Percentiles rank a stretch among this genome's conserved stretches.
phyloP scores from a whole-genome alignment of 148 eudicot species.

The Amaranthus hypochondriacus region DNA sequence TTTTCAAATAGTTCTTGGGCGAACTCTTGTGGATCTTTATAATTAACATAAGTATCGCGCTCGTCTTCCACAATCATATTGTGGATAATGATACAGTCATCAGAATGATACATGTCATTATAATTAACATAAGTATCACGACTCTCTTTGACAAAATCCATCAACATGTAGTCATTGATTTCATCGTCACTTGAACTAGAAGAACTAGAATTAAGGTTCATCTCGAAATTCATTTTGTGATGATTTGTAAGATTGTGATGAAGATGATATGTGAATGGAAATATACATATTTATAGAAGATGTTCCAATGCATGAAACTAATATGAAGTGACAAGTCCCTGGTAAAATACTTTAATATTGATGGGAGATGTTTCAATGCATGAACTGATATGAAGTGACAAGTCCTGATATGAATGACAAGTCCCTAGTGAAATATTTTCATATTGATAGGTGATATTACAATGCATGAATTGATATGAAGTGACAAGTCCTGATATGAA shows the following conservation, averaged over 20 bases:
- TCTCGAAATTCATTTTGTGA: background rate
- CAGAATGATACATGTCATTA: too few relatives aligned
- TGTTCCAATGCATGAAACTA: background rate
- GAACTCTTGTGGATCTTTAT: too few relatives aligned
- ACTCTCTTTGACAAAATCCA: background rate
- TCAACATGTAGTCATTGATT: background rate
- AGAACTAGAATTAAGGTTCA: background rate
- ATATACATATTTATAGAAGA: background rate
- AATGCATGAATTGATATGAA: background rate
- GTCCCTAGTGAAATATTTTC: background rate
- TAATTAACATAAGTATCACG: background rate
- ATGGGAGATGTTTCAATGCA: background rate
- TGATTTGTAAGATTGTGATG: background rate
- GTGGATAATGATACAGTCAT: too few relatives aligned
- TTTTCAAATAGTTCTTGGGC: too few relatives aligned
- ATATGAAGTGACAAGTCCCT: constrained; percentile 1
- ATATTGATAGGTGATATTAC: background rate
- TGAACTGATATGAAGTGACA: background rate
- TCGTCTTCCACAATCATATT: too few relatives aligned
- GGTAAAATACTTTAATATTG: background rate
- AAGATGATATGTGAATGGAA: background rate
- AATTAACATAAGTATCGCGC: too few relatives aligned
- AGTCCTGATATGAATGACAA: background rate
- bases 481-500: background rate
- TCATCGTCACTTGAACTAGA: background rate